These are phyloP conservation scores for Physcomitrium patens DNA, from an alignment of 225 moss, liverwort and hornwort genomes.

Conservation along the genomic window DNA sequence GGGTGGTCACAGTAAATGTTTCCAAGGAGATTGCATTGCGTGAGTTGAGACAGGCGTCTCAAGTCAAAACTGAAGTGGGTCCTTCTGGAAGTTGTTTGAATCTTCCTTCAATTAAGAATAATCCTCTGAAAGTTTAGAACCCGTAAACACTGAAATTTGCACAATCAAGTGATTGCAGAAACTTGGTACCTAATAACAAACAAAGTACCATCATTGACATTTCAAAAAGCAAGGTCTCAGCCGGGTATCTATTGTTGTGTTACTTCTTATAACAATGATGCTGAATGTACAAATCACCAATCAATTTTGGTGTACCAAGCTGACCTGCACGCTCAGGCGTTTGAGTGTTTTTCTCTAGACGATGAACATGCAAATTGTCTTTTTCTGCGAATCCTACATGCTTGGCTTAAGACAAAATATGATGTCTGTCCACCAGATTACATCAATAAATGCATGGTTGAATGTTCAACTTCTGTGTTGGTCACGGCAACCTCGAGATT, in stretches of 20 bases:
- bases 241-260: not conserved
- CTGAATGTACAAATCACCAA: not conserved
- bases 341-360: not conserved
- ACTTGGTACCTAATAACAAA: not conserved
- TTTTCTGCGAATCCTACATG: not conserved
- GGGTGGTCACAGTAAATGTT: too few species aligned
- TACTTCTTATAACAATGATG: not conserved
- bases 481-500: not conserved
- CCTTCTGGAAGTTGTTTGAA: not conserved
- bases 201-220: conserved; percentile 4
- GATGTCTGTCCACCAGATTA: not conserved
- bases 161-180: not conserved
- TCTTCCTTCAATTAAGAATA: not conserved
- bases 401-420: not conserved
- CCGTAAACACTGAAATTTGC: not conserved
- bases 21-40: too few species aligned
- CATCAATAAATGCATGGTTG: not conserved
- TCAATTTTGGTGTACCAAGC: not conserved
- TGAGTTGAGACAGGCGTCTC: too few species aligned
- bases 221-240: not conserved
- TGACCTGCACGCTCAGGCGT: not conserved
- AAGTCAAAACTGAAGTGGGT: too few species aligned
- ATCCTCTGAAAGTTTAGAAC: not conserved
- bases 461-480: not conserved
- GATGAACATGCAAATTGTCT: not conserved